Evolutionary conservation across 2,329 filamentous ascomycete genomes (phyloP).

Genomic region (Thermoascus crustaceus): DNA sequence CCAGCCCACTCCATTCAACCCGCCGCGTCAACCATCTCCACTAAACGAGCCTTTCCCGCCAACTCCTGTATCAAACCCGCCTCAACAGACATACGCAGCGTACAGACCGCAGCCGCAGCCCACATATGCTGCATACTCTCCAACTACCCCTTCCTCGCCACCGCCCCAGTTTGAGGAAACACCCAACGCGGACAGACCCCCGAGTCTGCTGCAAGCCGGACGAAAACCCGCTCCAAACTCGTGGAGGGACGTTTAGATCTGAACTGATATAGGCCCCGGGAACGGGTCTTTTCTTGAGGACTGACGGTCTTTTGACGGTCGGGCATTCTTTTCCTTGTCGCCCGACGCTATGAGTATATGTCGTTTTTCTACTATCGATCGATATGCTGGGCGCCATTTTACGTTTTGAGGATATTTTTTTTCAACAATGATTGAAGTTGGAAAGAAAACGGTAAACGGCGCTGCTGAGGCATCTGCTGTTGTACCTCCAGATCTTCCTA

Average conservation of each 20-base stretch:
- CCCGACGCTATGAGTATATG: too few species aligned
- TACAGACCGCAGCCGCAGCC: slow-evolving; percentile 1
- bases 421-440: too few species aligned
- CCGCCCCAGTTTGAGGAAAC: slow-evolving; percentile 20
- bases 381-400: too few species aligned
- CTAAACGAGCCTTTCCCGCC: slow-evolving; percentile 1
- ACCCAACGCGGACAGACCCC: slow-evolving; percentile 25
- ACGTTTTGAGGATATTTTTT: too few species aligned
- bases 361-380: too few species aligned
- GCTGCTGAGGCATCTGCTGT: too few species aligned
- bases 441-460: too few species aligned
- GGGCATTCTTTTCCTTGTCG: too few species aligned
- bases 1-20: neutral
- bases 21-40: slow-evolving; percentile 2
- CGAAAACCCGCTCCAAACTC: slow-evolving; percentile 28
- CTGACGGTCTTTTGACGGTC: too few species aligned
- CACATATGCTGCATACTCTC: neutral
- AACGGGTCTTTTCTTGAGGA: too few species aligned
- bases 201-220: slow-evolving; percentile 34
- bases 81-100: neutral
- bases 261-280: too few species aligned
- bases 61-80: slow-evolving; percentile 5
- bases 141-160: slow-evolving; percentile 15
- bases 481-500: too few species aligned
- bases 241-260: slow-evolving; percentile 27